These are phyloP conservation scores for Tulasnella calospora DNA, from an alignment of 768 basidiomycete genomes.

Conservation along the genomic window DNA sequence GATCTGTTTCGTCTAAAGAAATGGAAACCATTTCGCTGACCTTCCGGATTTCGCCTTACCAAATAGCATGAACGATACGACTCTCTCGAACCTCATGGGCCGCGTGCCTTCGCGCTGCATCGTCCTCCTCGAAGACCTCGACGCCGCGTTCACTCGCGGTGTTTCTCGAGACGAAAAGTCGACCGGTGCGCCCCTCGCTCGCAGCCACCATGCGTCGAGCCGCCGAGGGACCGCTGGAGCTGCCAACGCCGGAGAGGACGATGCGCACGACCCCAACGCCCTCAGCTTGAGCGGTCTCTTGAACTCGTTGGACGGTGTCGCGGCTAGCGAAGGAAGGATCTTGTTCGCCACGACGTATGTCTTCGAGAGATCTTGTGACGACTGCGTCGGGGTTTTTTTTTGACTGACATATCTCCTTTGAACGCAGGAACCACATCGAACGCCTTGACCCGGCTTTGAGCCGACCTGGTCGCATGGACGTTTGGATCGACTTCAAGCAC, in stretches of 20 bases:
- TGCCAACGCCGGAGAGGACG: constrained; percentile 34
- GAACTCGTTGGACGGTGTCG: constrained; percentile 67
- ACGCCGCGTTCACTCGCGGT: constrained; percentile 84
- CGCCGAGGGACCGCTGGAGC: constrained; percentile 25
- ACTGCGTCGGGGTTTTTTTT: background rate
- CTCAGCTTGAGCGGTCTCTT: constrained; percentile 78
- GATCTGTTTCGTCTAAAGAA: too few species aligned
- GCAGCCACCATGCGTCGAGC: constrained; percentile 40
- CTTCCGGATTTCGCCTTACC: background rate
- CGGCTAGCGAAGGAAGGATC: constrained; percentile 42
- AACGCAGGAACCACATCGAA: constrained; percentile 70
- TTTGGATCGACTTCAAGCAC: constrained; percentile 86
- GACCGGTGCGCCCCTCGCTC: constrained; percentile 60
- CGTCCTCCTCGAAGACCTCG: constrained; percentile 84
- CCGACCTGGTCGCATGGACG: constrained; percentile 66
- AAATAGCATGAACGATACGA: constrained; percentile 83
- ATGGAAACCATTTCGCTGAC: background rate
- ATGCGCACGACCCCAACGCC: constrained; percentile 64
- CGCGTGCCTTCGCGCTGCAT: constrained; percentile 86
- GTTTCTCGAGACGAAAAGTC: constrained; percentile 76
- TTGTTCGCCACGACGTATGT: constrained; percentile 73
- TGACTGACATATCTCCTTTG: background rate
- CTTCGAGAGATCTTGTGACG: background rate
- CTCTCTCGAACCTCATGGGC: constrained; percentile 78
- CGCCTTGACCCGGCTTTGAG: constrained; percentile 67